These are phyloP conservation scores for Peronospora farinosa DNA, from an alignment of 352 stramenopile genomes.

Conservation along the genomic window DNA sequence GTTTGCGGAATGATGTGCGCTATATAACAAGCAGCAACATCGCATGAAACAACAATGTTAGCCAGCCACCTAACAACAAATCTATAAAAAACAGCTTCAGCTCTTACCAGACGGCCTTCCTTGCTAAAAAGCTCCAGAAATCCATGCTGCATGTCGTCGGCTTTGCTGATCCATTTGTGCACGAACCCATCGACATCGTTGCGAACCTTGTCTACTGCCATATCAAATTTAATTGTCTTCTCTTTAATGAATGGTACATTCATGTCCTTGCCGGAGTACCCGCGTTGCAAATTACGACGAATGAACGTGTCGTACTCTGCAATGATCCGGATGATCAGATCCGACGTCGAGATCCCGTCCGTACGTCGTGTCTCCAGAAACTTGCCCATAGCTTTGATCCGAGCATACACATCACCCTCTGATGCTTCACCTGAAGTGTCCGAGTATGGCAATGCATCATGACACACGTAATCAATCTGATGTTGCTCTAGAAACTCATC, in stretches of 20 bases:
- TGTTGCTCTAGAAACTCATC: slow-evolving; percentile 82
- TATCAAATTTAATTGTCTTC: slow-evolving; percentile 85
- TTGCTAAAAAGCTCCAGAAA: slow-evolving; percentile 78
- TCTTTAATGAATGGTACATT: slow-evolving; percentile 88
- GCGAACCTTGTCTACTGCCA: slow-evolving; percentile 78
- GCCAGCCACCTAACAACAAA: not conserved
- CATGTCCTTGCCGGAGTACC: slow-evolving; percentile 89
- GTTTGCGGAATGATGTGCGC: slow-evolving; percentile 70
- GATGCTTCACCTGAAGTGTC: slow-evolving; percentile 63
- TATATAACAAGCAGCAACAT: slow-evolving; percentile 16
- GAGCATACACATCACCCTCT: slow-evolving; percentile 78
- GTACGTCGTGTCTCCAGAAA: slow-evolving; percentile 82
- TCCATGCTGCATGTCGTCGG: slow-evolving; percentile 71
- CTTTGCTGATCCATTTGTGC: slow-evolving; percentile 74
- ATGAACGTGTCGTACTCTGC: slow-evolving; percentile 91
- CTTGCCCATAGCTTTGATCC: slow-evolving; percentile 83
- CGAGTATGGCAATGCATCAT: slow-evolving; percentile 83
- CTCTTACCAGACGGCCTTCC: slow-evolving; percentile 61
- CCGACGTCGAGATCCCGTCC: slow-evolving; percentile 85
- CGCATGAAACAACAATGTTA: slow-evolving; percentile 6
- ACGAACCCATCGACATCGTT: slow-evolving; percentile 70
- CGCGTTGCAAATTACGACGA: slow-evolving; percentile 80
- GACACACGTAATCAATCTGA: slow-evolving; percentile 86
- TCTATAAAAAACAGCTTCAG: not conserved
- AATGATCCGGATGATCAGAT: slow-evolving; percentile 88